Percentiles rank a stretch among this genome's conserved stretches.
phyloP scores from a whole-genome alignment of 2,329 filamentous ascomycete genomes.

The Macrophomina pseudophaseolina region DNA sequence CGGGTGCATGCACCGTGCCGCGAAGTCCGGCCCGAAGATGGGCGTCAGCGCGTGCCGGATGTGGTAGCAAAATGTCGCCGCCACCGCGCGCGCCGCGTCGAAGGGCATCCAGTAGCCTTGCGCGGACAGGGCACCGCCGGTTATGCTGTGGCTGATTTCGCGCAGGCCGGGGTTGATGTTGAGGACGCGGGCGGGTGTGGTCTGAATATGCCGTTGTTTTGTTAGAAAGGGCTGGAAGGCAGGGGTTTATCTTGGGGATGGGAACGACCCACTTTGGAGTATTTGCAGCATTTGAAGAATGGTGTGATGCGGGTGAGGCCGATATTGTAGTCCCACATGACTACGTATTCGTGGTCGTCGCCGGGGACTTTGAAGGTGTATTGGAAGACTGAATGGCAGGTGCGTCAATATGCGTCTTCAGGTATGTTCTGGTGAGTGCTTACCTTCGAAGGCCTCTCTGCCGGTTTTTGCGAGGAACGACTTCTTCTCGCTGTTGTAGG shows the following conservation, averaged over 20 bases:
- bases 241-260: not conserved
- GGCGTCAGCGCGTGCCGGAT: conserved; percentile 88
- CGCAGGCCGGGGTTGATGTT: conserved; percentile 75
- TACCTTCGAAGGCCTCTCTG: conserved; percentile 87
- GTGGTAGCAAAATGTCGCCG: conserved; percentile 83
- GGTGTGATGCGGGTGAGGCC: conserved; percentile 93
- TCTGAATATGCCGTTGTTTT: conserved; percentile 58
- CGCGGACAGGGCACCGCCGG: conserved; percentile 84
- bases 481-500: conserved; percentile 95
- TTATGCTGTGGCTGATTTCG: conserved; percentile 93
- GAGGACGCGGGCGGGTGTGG: conserved; percentile 80
- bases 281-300: conserved; percentile 89
- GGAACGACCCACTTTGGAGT: conserved; percentile 75
- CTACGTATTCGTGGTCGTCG: conserved; percentile 69
- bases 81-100: conserved; percentile 81
- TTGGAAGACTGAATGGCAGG: conserved; percentile 69
- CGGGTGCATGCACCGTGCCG: conserved; percentile 69
- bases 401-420: conserved; percentile 26
- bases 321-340: conserved; percentile 98
- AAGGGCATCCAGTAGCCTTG: conserved; percentile 99
- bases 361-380: conserved; percentile 79
- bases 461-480: conserved; percentile 85
- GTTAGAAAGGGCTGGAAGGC: conserved; percentile 24
- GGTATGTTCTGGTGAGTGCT: conserved; percentile 31
- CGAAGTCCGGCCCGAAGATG: conserved; percentile 85